A percentile compares a stretch with the other conserved stretches of the same genome.
Conservation (phyloP, 2,329 filamentous ascomycete species). For the Phyllosticta capitalensis region DNA sequence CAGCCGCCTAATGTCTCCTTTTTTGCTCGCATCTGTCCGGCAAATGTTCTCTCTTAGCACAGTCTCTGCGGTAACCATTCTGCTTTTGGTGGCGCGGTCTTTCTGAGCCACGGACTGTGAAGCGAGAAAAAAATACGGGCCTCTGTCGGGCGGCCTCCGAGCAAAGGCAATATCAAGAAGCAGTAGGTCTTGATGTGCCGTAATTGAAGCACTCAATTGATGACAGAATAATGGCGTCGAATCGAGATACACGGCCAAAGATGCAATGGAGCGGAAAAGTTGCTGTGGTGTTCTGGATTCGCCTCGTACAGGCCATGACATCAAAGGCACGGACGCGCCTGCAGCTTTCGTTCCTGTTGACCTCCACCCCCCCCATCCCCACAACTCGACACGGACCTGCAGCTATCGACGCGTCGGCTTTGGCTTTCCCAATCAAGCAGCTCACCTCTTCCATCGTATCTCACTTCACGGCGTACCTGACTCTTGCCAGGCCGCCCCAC, state of each 20-base stretch:
- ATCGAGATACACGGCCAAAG: background rate
- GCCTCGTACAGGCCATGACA: background rate
- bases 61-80: background rate
- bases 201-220: background rate
- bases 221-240: background rate
- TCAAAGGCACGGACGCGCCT: background rate
- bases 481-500: background rate
- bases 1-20: conserved; percentile 12
- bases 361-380: background rate
- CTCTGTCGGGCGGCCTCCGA: background rate
- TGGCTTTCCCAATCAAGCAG: conserved; percentile 2
- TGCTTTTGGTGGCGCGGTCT: background rate
- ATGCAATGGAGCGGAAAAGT: background rate
- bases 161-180: background rate
- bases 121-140: background rate
- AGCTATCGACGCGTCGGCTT: background rate
- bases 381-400: background rate
- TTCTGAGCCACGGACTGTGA: background rate
- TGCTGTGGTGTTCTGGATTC: background rate
- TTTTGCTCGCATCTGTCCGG: too few species aligned
- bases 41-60: background rate
- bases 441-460: background rate
- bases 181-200: background rate
- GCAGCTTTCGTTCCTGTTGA: background rate
- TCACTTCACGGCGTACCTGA: conserved; percentile 2